Conservation (phyloP, 2,329 filamentous ascomycete genomes). For the Phyllosticta citriasiana region DNA sequence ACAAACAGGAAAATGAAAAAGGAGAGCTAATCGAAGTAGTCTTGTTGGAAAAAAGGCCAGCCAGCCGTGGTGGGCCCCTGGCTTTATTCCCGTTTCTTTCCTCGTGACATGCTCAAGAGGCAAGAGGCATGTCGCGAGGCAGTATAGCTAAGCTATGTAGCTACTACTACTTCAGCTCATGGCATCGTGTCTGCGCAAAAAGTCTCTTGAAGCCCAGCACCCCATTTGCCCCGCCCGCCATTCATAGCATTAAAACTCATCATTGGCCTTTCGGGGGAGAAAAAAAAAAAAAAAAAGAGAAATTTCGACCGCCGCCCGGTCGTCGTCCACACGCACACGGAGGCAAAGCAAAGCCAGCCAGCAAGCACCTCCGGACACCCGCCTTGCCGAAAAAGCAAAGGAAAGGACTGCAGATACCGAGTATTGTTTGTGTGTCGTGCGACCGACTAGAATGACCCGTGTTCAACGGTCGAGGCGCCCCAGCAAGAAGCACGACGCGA, state of each 20-base stretch:
- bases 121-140: background rate
- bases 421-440: slow-evolving; percentile 1
- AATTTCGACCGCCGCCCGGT: background rate
- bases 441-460: background rate
- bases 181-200: background rate
- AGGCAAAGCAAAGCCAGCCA: background rate
- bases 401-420: slow-evolving; percentile 1
- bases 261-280: background rate
- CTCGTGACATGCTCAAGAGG: background rate
- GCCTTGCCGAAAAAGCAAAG: background rate
- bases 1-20: background rate
- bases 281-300: background rate
- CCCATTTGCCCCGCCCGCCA: background rate
- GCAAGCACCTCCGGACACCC: background rate
- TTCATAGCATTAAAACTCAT: background rate
- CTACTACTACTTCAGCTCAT: background rate
- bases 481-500: slow-evolving; percentile 5
- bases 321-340: background rate
- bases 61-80: background rate
- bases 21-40: too few relatives aligned
- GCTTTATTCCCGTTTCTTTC: background rate
- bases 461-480: slow-evolving; percentile 1
- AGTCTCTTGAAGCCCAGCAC: background rate
- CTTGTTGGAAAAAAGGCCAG: background rate
- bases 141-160: background rate